Base-by-base conservation (phyloP, 1,284 basidiomycete species). In the Fistulinella cinereoalba region DNA sequence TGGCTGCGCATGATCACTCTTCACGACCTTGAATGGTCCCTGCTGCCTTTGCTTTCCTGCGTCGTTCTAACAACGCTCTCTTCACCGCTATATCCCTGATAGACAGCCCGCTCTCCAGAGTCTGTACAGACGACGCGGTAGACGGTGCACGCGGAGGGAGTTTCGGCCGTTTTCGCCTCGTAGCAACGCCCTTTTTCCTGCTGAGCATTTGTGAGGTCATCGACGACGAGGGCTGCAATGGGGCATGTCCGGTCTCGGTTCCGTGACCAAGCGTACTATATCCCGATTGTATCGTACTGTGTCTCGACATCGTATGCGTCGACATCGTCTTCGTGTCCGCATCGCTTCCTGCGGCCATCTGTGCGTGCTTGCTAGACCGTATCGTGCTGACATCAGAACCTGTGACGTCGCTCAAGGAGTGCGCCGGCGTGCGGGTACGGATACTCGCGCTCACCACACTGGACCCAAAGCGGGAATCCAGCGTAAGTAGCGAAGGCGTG, bases 21-120 rank as follows among this genome's bases (percentile, higher is more conserved):
- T 41, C 48, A 13, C 32, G 36, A 9, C 41, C 41, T 37, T 43
- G 43, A 0, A 42, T 18, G 27, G 37, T 46, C n/a, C 28, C 55
- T 8, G 37, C 37, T 1, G 47, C 57, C 25, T 47, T 56, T 3
- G 56, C 28, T 33, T 50, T 65, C 49, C 55, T 56, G 24, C 68
- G 60, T 42, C 73, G 57, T 43, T 70, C 69, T 43, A 66, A 53
- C 42, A 74, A 50, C 31, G 68, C 62, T 24, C 54, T 56, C 47
- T 59, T 63, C 36, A 71, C 71, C 12, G 62, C 66, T 27, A 62
- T 51, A 28, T 74, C 72, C 23, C 62, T 62, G 39, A 61, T 60
- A 7, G 68, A 67, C 47, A 46, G 38, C 22, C 36, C 51, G 24
- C 60, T 57, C 32, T 54, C 69, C 10, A 65, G 51, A 11, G 70